phyloP scores from a whole-genome alignment of 305 asterid genomes.

The Withania somnifera region DNA sequence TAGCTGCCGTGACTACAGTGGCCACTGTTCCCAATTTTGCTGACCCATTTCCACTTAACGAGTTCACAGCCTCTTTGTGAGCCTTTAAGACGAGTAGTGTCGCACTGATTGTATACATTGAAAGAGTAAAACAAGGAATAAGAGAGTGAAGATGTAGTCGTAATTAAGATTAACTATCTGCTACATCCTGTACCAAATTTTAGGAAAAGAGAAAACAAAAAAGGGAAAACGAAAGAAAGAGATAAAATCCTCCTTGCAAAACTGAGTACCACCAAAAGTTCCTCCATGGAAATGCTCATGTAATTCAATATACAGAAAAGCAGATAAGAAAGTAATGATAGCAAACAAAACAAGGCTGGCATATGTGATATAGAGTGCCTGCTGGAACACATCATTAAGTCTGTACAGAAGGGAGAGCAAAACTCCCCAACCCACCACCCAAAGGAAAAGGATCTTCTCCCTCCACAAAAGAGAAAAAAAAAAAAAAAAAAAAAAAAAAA shows the following conservation, averaged over 20 bases:
- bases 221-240: background rate
- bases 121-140: conserved; percentile 6
- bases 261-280: background rate
- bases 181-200: background rate
- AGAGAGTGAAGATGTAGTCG: background rate
- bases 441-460: background rate
- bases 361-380: background rate
- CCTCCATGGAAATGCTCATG: background rate
- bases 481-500: background rate
- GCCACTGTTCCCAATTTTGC: conserved; percentile 90
- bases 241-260: background rate
- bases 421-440: background rate
- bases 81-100: conserved; percentile 88
- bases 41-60: conserved; percentile 93
- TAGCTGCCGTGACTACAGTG: conserved; percentile 97
- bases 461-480: background rate
- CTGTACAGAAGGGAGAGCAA: background rate
- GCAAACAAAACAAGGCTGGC: background rate
- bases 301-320: background rate
- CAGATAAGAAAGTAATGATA: background rate
- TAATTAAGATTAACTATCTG: background rate
- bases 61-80: conserved; percentile 96
- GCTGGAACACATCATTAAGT: background rate
- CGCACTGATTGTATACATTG: conserved; percentile 46
- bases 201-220: background rate